phyloP scores from a whole-genome alignment of 768 basidiomycete genomes.

The Pleurotus tuoliensis region DNA sequence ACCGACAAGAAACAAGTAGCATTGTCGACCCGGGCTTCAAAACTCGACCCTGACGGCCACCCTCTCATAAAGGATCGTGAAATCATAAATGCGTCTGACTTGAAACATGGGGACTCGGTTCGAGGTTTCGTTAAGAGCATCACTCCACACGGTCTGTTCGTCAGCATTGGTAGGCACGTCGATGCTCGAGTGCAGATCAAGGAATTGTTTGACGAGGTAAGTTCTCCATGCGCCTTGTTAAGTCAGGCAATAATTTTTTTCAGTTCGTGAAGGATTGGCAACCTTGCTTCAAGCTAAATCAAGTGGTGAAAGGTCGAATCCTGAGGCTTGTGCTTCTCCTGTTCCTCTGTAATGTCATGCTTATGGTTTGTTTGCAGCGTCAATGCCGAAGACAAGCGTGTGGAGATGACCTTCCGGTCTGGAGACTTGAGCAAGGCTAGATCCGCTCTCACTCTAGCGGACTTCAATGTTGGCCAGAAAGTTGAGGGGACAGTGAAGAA shows the following conservation, averaged over 20 bases:
- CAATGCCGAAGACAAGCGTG: slow-evolving; percentile 64
- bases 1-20: slow-evolving; percentile 59
- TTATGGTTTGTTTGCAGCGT: slow-evolving; percentile 43
- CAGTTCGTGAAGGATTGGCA: slow-evolving; percentile 98
- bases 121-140: slow-evolving; percentile 90
- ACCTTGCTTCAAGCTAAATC: slow-evolving; percentile 68
- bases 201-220: slow-evolving; percentile 84
- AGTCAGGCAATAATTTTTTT: neutral
- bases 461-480: slow-evolving; percentile 77
- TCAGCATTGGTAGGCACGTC: slow-evolving; percentile 76
- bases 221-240: slow-evolving; percentile 21
- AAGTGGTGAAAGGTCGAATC: slow-evolving; percentile 85
- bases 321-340: slow-evolving; percentile 47
- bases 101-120: slow-evolving; percentile 71
- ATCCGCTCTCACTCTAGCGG: slow-evolving; percentile 39
- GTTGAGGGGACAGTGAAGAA: slow-evolving; percentile 75
- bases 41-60: slow-evolving; percentile 49
- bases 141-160: slow-evolving; percentile 84
- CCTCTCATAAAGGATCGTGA: slow-evolving; percentile 62
- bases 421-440: slow-evolving; percentile 43
- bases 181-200: slow-evolving; percentile 92
- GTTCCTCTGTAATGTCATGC: neutral
- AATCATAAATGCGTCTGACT: slow-evolving; percentile 52
- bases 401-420: slow-evolving; percentile 89
- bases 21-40: slow-evolving; percentile 80